Conservation (phyloP, 2,329 filamentous ascomycete genomes). For the Dothideomycetes sp. region DNA sequence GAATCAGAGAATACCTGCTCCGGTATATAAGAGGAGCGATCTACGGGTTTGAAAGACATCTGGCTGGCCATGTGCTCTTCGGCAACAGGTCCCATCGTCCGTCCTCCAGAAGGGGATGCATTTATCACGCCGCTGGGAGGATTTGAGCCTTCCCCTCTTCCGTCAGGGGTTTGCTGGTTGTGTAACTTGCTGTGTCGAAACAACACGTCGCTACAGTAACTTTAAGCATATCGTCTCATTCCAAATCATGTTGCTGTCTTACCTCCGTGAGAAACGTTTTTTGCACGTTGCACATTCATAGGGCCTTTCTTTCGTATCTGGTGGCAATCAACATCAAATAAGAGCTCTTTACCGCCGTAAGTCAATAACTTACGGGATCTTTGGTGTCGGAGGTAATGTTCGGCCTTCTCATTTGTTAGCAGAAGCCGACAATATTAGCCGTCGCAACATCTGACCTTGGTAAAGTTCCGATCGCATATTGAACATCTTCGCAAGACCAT, state of each 20-base stretch:
- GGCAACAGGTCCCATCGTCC: neutral
- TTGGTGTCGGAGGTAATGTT: slow-evolving; percentile 48
- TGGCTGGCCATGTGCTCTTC: slow-evolving; percentile 1
- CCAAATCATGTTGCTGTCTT: slow-evolving; percentile 15
- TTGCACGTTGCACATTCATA: slow-evolving; percentile 46
- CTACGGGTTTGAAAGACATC: neutral
- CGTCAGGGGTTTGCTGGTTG: slow-evolving; percentile 24
- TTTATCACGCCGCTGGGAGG: neutral
- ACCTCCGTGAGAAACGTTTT: slow-evolving; percentile 48
- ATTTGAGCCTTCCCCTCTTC: slow-evolving; percentile 20
- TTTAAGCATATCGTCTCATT: slow-evolving; percentile 17
- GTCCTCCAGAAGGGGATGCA: slow-evolving; percentile 5
- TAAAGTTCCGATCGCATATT: slow-evolving; percentile 44
- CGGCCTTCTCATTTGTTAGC: slow-evolving; percentile 25
- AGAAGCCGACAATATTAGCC: neutral
- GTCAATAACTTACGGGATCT: slow-evolving; percentile 40
- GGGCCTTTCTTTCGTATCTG: slow-evolving; percentile 47
- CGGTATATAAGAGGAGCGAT: neutral
- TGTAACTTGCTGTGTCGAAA: slow-evolving; percentile 45
- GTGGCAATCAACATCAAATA: slow-evolving; percentile 18
- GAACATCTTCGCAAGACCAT: slow-evolving; percentile 17
- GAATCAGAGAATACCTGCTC: neutral
- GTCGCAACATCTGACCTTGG: slow-evolving; percentile 30
- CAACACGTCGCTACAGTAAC: slow-evolving; percentile 36
- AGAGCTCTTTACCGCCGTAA: slow-evolving; percentile 5